Evolutionary conservation across 1,139 yeast genomes (phyloP), one percentile per base, ranked within the genome.

Genomic region (Taphrina communis): DNA sequence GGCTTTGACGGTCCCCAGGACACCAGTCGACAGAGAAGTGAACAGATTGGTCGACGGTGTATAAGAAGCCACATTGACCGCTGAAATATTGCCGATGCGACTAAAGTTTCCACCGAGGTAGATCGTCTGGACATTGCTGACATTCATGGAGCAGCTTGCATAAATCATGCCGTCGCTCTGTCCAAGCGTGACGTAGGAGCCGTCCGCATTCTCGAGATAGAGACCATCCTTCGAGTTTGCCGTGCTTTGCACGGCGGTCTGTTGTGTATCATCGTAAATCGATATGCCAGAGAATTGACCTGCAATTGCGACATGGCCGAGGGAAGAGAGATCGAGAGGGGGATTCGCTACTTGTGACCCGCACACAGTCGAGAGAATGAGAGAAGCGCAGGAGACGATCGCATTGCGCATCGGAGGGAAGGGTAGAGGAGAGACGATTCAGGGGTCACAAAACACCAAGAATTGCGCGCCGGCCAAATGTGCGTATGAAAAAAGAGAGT

Each of bases 241-340:
- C 31, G 63, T 44, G 74, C 72, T 39, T 77, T 78, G 25, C 72
- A 73, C 8, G 7, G 57, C 60, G 25, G 58, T 59, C 19, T 67
- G 68, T 70, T 74, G 25, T 75, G 77, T 75, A 73, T 83, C 86
- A 48, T 81, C 75, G 77, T 88, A 88, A 66, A 82, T 80, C 1
- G 94, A 84, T 39, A 88, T 76, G 17, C 88, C 86, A 70, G 85
- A 84, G 73, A 85, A 88, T 53, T 82, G 79, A 9, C 97, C 97
- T 65, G 89, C 82, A 19, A 90, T 74, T 6, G 88, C 87, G 63
- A 90, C 78, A 69, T 81, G 72, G 7, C 83, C 82, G n/a, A 79
- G 72, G 11, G 58, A 42, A 8, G 69, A 44, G 21, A 73, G 55
- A 55, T 73, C 75, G 51, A 72, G 63, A n/a, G 44, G 65, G 3